Evolutionary conservation across 805 yeast genomes (phyloP), one percentile per base, ranked within the genome.

Genomic region (Wickerhamiella hasegawae): DNA sequence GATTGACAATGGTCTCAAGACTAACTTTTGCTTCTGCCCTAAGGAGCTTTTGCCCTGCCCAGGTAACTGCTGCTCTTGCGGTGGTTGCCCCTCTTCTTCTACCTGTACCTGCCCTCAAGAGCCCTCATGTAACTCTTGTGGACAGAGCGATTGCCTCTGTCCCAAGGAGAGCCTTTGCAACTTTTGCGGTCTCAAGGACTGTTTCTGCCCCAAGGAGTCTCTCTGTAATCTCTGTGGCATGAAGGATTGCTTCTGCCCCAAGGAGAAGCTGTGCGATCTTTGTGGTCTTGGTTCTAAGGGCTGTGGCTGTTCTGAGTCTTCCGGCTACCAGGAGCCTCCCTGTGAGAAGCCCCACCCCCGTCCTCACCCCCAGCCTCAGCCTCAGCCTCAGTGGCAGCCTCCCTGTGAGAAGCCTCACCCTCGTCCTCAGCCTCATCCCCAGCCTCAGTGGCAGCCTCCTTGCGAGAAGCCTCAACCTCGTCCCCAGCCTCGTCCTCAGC

Each of bases 201-300:
- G 6, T 16, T 18, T 20, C 28, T 31, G 34, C 34, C 27, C 28
- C 28, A 31, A 31, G 28, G 34, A 31, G 17, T 15, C 16, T 19
- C 21, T 31, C 10, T 31, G 30, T 25, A 12, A 32, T 11, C 16
- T 16, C 4, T 24, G 28, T 17, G 19, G 18, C 25, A 4, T 14
- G 19, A 25, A 18, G 35, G 22, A 26, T 19, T 32, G 35, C 35
- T 9, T 32, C 30, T 32, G 35, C 30, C 35, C 35, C 11, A 20
- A 19, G 19, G 16, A 28, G 31, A 25, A 25, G 28, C 28, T 31
- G 3, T 31, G 30, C 30, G 12, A 32, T 11, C 16, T 18, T 5
- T 24, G 28, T 17, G 19, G 18, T 19, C 8, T 14, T 11, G 24
- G 10, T 6, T 8, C 10, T 11, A 8, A 11, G 10, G 6, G 24